phyloP scores from a whole-genome alignment of 208 protist genomes.

The Trypanosoma cruzi region DNA sequence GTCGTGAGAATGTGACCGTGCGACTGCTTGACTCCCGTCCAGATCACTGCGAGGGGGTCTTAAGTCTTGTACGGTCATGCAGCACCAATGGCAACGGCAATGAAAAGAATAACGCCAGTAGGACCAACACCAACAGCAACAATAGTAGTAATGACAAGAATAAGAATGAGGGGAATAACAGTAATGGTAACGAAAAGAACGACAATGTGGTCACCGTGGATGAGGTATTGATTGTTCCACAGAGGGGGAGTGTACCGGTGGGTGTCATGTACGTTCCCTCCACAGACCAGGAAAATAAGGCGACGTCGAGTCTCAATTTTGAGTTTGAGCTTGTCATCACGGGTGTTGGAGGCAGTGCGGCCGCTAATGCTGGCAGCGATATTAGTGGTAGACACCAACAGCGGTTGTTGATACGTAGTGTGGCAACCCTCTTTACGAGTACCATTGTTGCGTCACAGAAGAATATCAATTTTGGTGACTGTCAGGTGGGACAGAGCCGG shows the following conservation, averaged over 20 bases:
- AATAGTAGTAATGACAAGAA: background rate
- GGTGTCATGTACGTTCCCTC: slow-evolving; percentile 63
- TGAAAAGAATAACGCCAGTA: background rate
- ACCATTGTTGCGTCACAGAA: slow-evolving; percentile 67
- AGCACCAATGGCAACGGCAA: background rate
- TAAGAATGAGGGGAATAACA: background rate
- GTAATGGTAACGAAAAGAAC: background rate
- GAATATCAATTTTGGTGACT: slow-evolving; percentile 86
- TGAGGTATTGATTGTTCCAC: slow-evolving; percentile 49
- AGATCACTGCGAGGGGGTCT: slow-evolving; percentile 50
- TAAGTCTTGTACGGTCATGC: slow-evolving; percentile 40
- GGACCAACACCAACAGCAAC: background rate
- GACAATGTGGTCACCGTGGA: slow-evolving; percentile 32
- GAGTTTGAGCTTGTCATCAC: slow-evolving; percentile 66
- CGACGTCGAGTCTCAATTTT: slow-evolving; percentile 67
- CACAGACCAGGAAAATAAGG: slow-evolving; percentile 53
- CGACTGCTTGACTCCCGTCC: slow-evolving; percentile 44
- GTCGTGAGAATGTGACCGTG: slow-evolving; percentile 55
- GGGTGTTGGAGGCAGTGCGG: slow-evolving; percentile 2
- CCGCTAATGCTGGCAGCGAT: background rate
- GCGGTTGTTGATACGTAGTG: slow-evolving; percentile 58
- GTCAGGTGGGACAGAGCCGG: slow-evolving; percentile 79
- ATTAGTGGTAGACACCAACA: slow-evolving; percentile 42
- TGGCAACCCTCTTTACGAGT: slow-evolving; percentile 81
- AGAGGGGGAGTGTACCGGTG: slow-evolving; percentile 44